Evolutionary conservation across 2,329 filamentous ascomycete genomes (phyloP).

Genomic region (Sclerotinia nivalis): DNA sequence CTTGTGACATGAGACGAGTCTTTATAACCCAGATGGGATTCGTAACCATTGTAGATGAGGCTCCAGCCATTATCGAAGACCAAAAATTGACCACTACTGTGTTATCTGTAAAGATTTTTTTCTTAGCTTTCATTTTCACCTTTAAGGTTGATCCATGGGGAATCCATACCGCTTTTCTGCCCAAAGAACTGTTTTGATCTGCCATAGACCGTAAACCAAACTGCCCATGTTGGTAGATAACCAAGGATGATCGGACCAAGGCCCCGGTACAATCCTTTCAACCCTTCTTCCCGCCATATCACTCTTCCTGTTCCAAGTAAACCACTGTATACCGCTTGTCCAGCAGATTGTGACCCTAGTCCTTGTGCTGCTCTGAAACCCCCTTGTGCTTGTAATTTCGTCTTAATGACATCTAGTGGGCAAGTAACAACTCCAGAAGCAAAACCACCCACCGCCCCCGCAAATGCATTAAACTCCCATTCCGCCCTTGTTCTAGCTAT

Average conservation of each 20-base stretch:
- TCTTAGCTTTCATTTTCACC: slow-evolving; percentile 19
- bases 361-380: slow-evolving; percentile 59
- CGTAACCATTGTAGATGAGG: slow-evolving; percentile 88
- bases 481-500: slow-evolving; percentile 60
- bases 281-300: slow-evolving; percentile 85
- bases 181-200: slow-evolving; percentile 75
- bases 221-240: slow-evolving; percentile 96
- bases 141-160: slow-evolving; percentile 19
- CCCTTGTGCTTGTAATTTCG: slow-evolving; percentile 93
- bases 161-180: slow-evolving; percentile 59
- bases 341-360: slow-evolving; percentile 37
- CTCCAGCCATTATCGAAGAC: slow-evolving; percentile 87
- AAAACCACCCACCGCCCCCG: slow-evolving; percentile 86
- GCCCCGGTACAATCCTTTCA: slow-evolving; percentile 89
- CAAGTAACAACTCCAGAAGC: slow-evolving; percentile 94
- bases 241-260: slow-evolving; percentile 92
- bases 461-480: slow-evolving; percentile 75
- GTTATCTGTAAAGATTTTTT: slow-evolving; percentile 56
- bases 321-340: slow-evolving; percentile 72
- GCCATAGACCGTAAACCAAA: slow-evolving; percentile 97
- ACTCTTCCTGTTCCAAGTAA: slow-evolving; percentile 81
- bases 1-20: slow-evolving; percentile 95
- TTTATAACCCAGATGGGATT: slow-evolving; percentile 99
- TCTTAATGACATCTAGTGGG: slow-evolving; percentile 98
- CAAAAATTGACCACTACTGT: slow-evolving; percentile 78